These are phyloP conservation scores for Gigaspora rosea DNA, from an alignment of 192 early-diverging fungal species.

Conservation along the genomic window DNA sequence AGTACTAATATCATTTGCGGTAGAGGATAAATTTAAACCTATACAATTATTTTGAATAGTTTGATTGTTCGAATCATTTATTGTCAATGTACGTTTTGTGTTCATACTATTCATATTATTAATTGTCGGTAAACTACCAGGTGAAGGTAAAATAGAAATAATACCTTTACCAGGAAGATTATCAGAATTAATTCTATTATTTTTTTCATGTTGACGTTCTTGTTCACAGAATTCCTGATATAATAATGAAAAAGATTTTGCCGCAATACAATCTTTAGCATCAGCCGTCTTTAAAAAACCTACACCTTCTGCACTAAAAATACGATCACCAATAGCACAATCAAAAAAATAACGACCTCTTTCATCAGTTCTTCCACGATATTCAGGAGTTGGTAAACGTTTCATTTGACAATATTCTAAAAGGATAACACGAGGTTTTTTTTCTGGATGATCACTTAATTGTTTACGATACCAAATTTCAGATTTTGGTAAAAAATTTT, in stretches of 20 bases:
- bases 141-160: not conserved
- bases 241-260: not conserved
- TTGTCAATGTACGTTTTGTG: not conserved
- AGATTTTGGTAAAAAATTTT: not conserved
- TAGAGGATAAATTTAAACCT: not conserved
- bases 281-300: not conserved
- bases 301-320: not conserved
- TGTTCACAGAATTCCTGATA: not conserved
- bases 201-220: not conserved
- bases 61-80: not conserved
- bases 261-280: slow-evolving; percentile 8
- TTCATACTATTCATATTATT: not conserved
- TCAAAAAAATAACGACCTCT: not conserved
- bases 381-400: not conserved
- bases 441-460: not conserved
- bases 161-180: too few relatives aligned
- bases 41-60: not conserved
- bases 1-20: not conserved
- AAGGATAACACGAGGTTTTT: slow-evolving; percentile 11
- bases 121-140: not conserved
- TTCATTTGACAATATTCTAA: slow-evolving; percentile 14
- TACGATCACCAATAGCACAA: not conserved
- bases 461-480: slow-evolving; percentile 13
- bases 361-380: not conserved
- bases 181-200: not conserved